Evolutionary conservation across 768 basidiomycete genomes (phyloP).

Genomic region (Boletus insuetus): DNA sequence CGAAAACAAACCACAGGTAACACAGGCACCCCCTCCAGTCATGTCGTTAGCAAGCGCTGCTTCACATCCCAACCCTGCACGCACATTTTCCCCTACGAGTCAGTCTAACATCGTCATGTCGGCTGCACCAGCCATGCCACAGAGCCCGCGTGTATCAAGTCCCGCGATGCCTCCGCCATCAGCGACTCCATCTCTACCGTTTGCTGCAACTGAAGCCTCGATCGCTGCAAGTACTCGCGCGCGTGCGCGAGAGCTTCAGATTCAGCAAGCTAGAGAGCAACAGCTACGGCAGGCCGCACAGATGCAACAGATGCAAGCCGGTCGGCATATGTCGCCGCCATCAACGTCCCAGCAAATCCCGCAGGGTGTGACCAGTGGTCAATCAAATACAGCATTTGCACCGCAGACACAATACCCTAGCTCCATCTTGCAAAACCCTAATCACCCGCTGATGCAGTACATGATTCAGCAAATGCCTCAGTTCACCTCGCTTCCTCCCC

Average conservation of each 20-base stretch:
- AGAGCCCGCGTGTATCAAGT: conserved; percentile 34
- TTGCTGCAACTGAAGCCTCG: conserved; percentile 34
- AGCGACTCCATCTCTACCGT: conserved; percentile 29
- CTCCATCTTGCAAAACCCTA: conserved; percentile 50
- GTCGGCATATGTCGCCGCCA: conserved; percentile 45
- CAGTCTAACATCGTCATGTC: conserved; percentile 14
- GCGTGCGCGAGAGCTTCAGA: conserved; percentile 36
- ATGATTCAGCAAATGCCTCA: conserved; percentile 50
- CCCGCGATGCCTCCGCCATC: conserved; percentile 32
- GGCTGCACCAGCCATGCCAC: conserved; percentile 16
- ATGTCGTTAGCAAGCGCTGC: conserved; percentile 15
- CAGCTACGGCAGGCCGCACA: conserved; percentile 35
- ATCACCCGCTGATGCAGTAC: conserved; percentile 57
- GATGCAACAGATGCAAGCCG: conserved; percentile 32
- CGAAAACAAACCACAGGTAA: conserved; percentile 48
- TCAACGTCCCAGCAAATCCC: conserved; percentile 23
- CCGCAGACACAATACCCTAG: conserved; percentile 43
- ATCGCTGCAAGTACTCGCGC: conserved; percentile 31
- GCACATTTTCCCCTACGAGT: conserved; percentile 19
- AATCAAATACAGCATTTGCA: conserved; percentile 24
- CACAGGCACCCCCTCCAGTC: conserved; percentile 38
- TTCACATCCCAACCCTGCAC: conserved; percentile 24
- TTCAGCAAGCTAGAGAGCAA: conserved; percentile 34
- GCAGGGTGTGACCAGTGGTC: conserved; percentile 16
- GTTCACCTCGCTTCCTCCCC: conserved; percentile 49